Base-by-base conservation (phyloP, 306 rosid genomes). In the Begonia fuchsioides region DNA sequence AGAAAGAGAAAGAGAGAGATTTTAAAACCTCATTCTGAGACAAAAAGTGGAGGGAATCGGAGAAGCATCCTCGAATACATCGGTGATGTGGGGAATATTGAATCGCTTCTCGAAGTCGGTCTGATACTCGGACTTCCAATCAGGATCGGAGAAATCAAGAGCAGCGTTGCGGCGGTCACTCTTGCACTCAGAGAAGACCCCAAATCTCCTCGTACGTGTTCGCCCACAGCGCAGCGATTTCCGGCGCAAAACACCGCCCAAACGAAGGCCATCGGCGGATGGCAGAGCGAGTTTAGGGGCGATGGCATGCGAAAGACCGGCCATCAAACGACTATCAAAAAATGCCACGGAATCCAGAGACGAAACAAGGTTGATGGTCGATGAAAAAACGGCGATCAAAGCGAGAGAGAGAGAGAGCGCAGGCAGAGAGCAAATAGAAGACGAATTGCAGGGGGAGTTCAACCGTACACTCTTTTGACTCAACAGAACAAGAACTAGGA, bases 31-130 rank as follows among this genome's bases (percentile, higher is more conserved):
- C 98, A 90, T 90, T 62, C 38, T 79, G 73, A 90, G 95, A 55
- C 95, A 90, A 58, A 90, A 90, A 16, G 98, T 90, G 38, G 98
- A 90, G n/a, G 87, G 98, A 52, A 90, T 79, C 13, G 95, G 56
- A 60, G 61, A 41, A 43, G 72, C 72, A 59, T 85, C 81, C 0
- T 52, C 68, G 60, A 84, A 79, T 17, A 74, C 46, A 11, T 90
- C 94, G 14, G 92, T 77, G 52, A 90, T 58, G 60, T 85, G 98
- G 10, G 98, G 98, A 16, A 90, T 69, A 15, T 70, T 69, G 66
- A 90, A 90, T 58, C 98, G 95, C 2, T 19, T 52, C 56, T 70
- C 87, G 54, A 86, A 81, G 15, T 90, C 94, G 10, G 47, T 13
- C 67, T 90, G 76, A 54, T 78, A 90, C 81, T 82, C 85, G 44